Conservation (phyloP, 2,329 filamentous ascomycete genomes). For the Annulohypoxylon truncatum region DNA sequence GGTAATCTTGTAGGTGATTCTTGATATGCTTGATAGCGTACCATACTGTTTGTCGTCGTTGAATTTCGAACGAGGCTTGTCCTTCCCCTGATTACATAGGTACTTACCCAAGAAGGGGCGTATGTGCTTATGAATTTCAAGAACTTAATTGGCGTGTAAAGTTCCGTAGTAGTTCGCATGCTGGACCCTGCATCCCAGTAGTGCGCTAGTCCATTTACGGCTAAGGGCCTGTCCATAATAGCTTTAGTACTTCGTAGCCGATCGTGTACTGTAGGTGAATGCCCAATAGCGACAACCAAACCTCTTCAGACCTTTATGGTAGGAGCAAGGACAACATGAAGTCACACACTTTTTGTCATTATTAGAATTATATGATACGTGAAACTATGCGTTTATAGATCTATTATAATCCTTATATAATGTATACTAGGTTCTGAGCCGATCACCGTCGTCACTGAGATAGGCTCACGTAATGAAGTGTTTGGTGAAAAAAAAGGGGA, state of each 20-base stretch:
- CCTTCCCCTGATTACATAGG: neutral
- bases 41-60: constrained; percentile 25
- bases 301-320: too few species aligned
- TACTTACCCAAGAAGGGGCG: too few species aligned
- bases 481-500: too few species aligned
- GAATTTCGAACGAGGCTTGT: neutral
- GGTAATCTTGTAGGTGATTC: constrained; percentile 13
- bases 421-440: too few species aligned
- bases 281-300: constrained; percentile 4
- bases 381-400: too few species aligned
- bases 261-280: too few species aligned
- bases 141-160: constrained; percentile 1
- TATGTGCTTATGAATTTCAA: neutral
- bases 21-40: constrained; percentile 19
- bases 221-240: neutral
- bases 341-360: too few species aligned
- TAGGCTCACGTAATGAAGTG: too few species aligned
- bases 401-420: too few species aligned
- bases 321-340: too few species aligned
- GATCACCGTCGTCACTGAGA: too few species aligned
- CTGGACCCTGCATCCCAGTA: constrained; percentile 29
- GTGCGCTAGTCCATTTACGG: neutral
- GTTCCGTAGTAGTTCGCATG: constrained; percentile 8
- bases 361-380: too few species aligned
- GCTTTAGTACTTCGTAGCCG: neutral